Base-by-base conservation (phyloP, 2,329 filamentous ascomycete genomes). In the Gaeumannomyces tritici region DNA sequence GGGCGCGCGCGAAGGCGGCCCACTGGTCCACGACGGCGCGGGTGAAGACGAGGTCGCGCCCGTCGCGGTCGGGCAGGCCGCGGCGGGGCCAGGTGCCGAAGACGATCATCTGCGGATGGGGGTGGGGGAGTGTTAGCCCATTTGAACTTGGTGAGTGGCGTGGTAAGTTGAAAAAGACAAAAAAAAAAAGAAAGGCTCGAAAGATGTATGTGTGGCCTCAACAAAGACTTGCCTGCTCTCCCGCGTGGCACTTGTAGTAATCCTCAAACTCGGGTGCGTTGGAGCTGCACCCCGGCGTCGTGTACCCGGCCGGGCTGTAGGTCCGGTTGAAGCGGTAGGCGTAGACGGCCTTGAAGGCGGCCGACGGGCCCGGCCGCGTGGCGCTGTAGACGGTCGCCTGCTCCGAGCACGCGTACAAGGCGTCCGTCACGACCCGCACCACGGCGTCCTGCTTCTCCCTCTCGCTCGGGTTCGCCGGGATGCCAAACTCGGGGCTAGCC, bases 231-330 rank as follows among this genome's bases (percentile, higher is more conserved):
- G n/a, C 47, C 61, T 76, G 71, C 62, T 77, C 75, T 12, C 74
- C 74, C 1, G 71, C 73, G 62, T 77, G 75, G 67, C 75, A 78
- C 64, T 76, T 76, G 66, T 72, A 73, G 67, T 77, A 77, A 62
- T 77, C 75, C 4, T 60, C 59, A n/a, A 70, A 66, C 1, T 66
- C 62, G 0, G 71, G 72, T 21, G 66, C 62, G 2, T 70, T 69
- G 18, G 72, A 67, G 33, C 65, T 65, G 64, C 73, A 76, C 68
- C 67, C 69, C 5, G 68, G 64, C 21, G 64, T 66, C 18, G 69
- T 72, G 66, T 71, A 74, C 2, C 67, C 68, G 5, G 62, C 26
- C 12, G 67, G 69, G 61, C 70, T 73, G 68, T 76, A 78, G 7
- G 73, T 77, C 59, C 75, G 69, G 67, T 78, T 76, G 70, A 77